phyloP scores from a whole-genome alignment of 192 early-diverging fungal species.

The Coemansia sp. region DNA sequence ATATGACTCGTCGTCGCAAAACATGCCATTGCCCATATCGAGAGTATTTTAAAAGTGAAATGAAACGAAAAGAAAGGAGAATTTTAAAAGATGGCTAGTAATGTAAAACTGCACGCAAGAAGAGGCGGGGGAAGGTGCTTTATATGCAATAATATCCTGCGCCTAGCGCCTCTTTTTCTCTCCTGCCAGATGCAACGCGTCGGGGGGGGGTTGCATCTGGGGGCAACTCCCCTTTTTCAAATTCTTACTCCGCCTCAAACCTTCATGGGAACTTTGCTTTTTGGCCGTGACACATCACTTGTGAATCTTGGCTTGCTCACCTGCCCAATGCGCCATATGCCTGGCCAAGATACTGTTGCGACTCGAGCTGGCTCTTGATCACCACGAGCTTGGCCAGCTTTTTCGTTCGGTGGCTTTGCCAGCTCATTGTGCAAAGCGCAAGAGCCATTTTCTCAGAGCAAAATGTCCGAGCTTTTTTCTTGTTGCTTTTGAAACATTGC shows the following conservation, averaged over 20 bases:
- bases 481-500: not conserved
- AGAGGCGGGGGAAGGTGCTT: not conserved
- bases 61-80: not conserved
- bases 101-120: constrained; percentile 1
- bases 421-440: not conserved
- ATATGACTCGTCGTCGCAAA: constrained; percentile 29
- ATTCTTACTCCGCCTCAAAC: too few species aligned
- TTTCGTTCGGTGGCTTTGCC: not conserved
- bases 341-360: too few species aligned
- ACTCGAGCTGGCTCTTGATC: too few species aligned
- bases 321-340: too few species aligned
- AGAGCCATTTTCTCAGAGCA: not conserved
- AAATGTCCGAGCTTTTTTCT: constrained; percentile 1
- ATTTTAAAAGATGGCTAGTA: not conserved
- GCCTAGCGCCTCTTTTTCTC: constrained; percentile 16
- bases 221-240: too few species aligned
- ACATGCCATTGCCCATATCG: constrained; percentile 52
- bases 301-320: too few species aligned
- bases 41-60: not conserved
- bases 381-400: too few species aligned
- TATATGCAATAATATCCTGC: constrained; percentile 10
- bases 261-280: too few species aligned
- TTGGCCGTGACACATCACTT: too few species aligned
- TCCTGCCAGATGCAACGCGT: not conserved
- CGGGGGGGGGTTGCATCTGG: too few species aligned